Evolutionary conservation across 257 asterid genomes (phyloP).

Genomic region (Lycium barbarum): DNA sequence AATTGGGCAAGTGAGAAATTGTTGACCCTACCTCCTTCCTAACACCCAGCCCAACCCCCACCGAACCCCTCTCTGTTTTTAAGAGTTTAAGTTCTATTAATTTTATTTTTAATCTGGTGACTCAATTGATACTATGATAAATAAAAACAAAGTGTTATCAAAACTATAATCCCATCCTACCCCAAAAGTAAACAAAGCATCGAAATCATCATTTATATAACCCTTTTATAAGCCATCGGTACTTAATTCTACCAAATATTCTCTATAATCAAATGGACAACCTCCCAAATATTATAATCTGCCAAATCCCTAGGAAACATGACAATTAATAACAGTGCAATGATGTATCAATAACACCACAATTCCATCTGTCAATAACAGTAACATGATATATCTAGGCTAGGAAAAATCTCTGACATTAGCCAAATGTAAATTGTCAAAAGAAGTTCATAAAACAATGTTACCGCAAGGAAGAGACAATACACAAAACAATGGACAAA

Average conservation of each 20-base stretch:
- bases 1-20: slow-evolving; percentile 3
- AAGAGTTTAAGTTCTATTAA: neutral
- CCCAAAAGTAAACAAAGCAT: slow-evolving; percentile 6
- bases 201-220: neutral
- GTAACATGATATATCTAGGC: neutral
- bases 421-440: neutral
- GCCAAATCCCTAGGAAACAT: slow-evolving; percentile 14
- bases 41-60: neutral
- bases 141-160: neutral
- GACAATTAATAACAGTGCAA: slow-evolving; percentile 6
- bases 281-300: neutral
- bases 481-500: neutral
- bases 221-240: neutral
- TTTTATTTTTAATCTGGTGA: neutral
- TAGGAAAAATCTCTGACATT: neutral
- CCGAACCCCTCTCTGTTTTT: neutral
- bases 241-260: neutral
- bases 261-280: neutral
- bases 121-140: slow-evolving; percentile 9
- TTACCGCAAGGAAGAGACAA: neutral
- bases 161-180: slow-evolving; percentile 1
- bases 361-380: neutral
- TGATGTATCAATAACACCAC: slow-evolving; percentile 1
- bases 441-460: neutral
- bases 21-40: neutral